Evolutionary conservation across 345 rosid species (phyloP).

Genomic region (Erodium maritimum): DNA sequence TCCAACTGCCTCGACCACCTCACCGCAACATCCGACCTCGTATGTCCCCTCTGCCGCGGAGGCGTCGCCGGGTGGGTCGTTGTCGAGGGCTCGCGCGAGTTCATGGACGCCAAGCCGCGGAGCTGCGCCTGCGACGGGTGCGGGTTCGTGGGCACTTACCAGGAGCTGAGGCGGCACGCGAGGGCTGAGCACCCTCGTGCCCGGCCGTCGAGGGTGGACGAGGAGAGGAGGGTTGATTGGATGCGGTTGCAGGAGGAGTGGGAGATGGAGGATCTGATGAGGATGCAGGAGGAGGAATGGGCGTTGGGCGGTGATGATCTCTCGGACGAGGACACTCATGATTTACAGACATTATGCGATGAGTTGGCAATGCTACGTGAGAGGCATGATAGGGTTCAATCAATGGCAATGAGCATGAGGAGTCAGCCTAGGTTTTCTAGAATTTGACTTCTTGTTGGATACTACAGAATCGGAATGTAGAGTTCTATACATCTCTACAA

Average conservation of each 20-base stretch:
- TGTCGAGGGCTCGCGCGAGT: slow-evolving; percentile 29
- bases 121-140: slow-evolving; percentile 37
- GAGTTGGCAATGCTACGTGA: no score
- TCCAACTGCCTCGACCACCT: slow-evolving; percentile 60
- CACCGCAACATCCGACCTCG: slow-evolving; percentile 17
- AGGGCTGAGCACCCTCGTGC: slow-evolving; percentile 37
- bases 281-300: slow-evolving; percentile 4
- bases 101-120: slow-evolving; percentile 49
- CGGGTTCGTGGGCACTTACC: slow-evolving; percentile 37
- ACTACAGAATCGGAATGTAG: no score
- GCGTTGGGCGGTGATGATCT: slow-evolving; percentile 3
- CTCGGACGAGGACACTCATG: no score
- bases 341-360: no score
- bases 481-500: no score
- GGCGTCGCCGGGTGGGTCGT: slow-evolving; percentile 33
- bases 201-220: slow-evolving; percentile 32
- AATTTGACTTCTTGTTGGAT: no score
- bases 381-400: no score
- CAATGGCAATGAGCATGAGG: no score
- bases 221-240: slow-evolving; percentile 34
- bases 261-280: slow-evolving; percentile 25
- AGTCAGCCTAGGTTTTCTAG: no score
- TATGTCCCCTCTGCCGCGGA: slow-evolving; percentile 60
- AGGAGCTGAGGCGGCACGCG: slow-evolving; percentile 48
- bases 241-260: slow-evolving; percentile 28